These are phyloP conservation scores for Trichoderma sp. DNA, from an alignment of 2,329 filamentous ascomycete species.

Conservation along the genomic window DNA sequence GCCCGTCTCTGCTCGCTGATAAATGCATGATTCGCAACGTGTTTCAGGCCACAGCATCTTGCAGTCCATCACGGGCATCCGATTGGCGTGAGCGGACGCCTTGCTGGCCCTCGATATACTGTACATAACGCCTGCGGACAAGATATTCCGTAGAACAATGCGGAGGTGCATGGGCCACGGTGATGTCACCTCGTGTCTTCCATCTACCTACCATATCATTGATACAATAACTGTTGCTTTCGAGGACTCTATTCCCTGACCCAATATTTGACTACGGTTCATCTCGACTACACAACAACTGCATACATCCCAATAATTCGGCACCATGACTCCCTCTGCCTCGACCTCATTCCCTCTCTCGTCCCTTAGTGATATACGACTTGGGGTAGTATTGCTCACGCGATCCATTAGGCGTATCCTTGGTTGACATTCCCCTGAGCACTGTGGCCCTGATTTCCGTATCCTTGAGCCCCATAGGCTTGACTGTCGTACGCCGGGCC, in stretches of 20 bases:
- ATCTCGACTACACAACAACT: no score
- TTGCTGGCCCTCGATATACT: not conserved
- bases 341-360: not conserved
- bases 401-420: not conserved
- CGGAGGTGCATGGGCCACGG: not conserved
- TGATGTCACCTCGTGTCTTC: conserved; percentile 14
- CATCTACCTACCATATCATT: no score
- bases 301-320: no score
- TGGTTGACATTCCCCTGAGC: not conserved
- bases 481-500: not conserved
- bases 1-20: not conserved
- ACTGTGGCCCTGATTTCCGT: not conserved
- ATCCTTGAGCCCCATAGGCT: not conserved
- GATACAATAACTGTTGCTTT: no score
- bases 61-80: not conserved
- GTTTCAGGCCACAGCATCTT: not conserved
- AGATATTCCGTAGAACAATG: not conserved
- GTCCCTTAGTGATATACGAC: not conserved
- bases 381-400: not conserved
- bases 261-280: no score
- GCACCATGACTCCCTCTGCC: not conserved
- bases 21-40: conserved; percentile 11
- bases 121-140: not conserved
- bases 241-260: no score
- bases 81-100: not conserved